Percentiles rank a stretch among this genome's conserved stretches.
phyloP scores from a whole-genome alignment of 192 early-diverging fungal genomes.

The Radiomyces spectabilis region DNA sequence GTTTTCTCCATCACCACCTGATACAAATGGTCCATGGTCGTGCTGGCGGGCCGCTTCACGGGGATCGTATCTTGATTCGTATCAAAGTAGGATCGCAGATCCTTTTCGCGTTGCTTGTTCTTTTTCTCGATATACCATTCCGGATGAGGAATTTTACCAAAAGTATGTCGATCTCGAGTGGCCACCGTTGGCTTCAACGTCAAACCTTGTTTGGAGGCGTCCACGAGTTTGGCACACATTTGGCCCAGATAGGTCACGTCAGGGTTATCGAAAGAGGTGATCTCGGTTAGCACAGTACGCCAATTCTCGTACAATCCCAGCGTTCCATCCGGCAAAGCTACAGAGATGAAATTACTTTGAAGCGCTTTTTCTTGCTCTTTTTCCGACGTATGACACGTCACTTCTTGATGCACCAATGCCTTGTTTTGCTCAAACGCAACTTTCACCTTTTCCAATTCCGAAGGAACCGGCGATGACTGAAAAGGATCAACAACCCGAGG shows the following conservation, averaged over 20 bases:
- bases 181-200: background rate
- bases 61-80: background rate
- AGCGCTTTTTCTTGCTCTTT: background rate
- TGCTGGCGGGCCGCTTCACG: background rate
- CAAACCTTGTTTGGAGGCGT: slow-evolving; percentile 29
- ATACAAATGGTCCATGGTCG: slow-evolving; percentile 14
- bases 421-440: slow-evolving; percentile 10
- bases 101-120: background rate
- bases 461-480: background rate
- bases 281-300: slow-evolving; percentile 15
- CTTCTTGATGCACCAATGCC: background rate
- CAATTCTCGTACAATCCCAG: slow-evolving; percentile 17
- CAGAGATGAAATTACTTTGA: slow-evolving; percentile 2
- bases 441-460: background rate
- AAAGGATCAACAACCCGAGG: slow-evolving; percentile 13
- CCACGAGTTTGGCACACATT: slow-evolving; percentile 21
- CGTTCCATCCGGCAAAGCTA: background rate
- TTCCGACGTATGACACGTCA: background rate
- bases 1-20: background rate
- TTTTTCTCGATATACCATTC: slow-evolving; percentile 20
- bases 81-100: background rate
- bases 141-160: slow-evolving; percentile 2
- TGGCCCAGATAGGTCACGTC: slow-evolving; percentile 23
- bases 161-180: background rate
- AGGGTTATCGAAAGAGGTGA: slow-evolving; percentile 7